These are phyloP conservation scores for Beverwykella pulmonaria DNA, from an alignment of 495 filamentous ascomycete genomes.

Conservation along the genomic window DNA sequence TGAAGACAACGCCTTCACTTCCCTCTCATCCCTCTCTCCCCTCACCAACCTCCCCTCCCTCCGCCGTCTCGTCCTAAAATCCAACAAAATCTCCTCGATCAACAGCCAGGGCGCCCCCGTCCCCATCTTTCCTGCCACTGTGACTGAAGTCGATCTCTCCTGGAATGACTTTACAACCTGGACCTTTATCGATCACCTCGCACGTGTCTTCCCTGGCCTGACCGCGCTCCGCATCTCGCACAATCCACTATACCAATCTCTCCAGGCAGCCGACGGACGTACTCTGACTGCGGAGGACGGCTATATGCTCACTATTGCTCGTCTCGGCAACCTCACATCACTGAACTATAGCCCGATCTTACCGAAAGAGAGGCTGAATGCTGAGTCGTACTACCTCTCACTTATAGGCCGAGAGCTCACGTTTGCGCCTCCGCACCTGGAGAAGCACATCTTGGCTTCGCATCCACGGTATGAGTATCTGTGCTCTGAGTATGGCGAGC, in stretches of 20 bases:
- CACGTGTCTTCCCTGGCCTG: conserved; percentile 68
- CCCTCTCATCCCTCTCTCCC: conserved; percentile 56
- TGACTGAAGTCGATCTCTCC: conserved; percentile 74
- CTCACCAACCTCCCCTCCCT: conserved; percentile 59
- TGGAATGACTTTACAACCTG: conserved; percentile 75
- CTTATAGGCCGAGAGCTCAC: conserved; percentile 76
- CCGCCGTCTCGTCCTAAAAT: conserved; percentile 51
- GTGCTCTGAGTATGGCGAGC: conserved; percentile 71
- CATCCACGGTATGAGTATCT: conserved; percentile 75
- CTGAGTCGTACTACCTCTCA: conserved; percentile 89
- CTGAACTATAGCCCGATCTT: conserved; percentile 83
- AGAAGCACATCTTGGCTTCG: conserved; percentile 54
- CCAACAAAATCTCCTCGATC: conserved; percentile 50
- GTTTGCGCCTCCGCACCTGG: conserved; percentile 56
- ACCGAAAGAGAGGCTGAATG: conserved; percentile 72
- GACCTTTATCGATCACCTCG: conserved; percentile 68
- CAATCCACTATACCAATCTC: conserved; percentile 73
- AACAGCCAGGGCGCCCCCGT: conserved; percentile 4
- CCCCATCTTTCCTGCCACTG: conserved; percentile 35
- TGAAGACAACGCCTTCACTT: conserved; percentile 72
- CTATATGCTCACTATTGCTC: conserved; percentile 85
- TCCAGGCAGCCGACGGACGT: conserved; percentile 44
- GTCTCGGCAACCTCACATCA: conserved; percentile 63
- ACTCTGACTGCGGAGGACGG: conserved; percentile 68
- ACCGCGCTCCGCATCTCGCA: conserved; percentile 72